A percentile compares a stretch with the other conserved stretches of the same genome.
Conservation (phyloP, 2,329 filamentous ascomycete genomes). For the Cladosporium halotolerans region DNA sequence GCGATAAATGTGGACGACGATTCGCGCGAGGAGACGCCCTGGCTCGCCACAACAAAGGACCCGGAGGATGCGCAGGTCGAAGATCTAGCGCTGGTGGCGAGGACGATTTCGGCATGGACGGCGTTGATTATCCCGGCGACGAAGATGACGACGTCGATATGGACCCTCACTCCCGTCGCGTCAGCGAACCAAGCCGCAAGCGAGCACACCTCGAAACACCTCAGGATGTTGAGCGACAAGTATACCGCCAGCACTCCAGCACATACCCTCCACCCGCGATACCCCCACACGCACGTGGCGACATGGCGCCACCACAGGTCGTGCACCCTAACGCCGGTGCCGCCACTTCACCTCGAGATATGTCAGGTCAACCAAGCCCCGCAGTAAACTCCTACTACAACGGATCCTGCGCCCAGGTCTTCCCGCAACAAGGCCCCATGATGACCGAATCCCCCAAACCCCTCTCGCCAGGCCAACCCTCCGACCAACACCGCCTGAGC, state of each 20-base stretch:
- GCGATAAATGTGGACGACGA: conserved; percentile 86
- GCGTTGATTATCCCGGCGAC: conserved; percentile 50
- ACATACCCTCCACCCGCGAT: conserved; percentile 68
- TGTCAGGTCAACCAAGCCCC: conserved; percentile 28
- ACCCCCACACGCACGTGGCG: conserved; percentile 21
- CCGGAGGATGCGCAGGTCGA: conserved; percentile 88
- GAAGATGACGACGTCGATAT: conserved; percentile 58
- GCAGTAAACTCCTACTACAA: conserved; percentile 24
- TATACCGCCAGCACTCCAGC: conserved; percentile 61
- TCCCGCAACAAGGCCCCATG: conserved; percentile 52
- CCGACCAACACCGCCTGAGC: conserved; percentile 48
- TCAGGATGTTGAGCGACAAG: conserved; percentile 46
- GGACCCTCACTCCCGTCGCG: conserved; percentile 45
- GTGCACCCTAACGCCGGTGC: conserved; percentile 27
- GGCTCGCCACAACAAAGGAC: conserved; percentile 89
- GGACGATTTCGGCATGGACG: conserved; percentile 63
- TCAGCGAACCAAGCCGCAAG: conserved; percentile 70
- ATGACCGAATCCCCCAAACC: conserved; percentile 88
- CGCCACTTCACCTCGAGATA: conserved; percentile 31
- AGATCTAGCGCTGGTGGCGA: conserved; percentile 79
- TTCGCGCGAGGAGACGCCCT: conserved; percentile 94
- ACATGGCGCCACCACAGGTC: conserved; percentile 32
- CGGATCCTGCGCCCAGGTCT: conserved; percentile 48
- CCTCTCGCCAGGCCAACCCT: conserved; percentile 58
- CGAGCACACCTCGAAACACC: conserved; percentile 59